Percentiles rank a stretch among this genome's conserved stretches.
Conservation (phyloP, 2,329 filamentous ascomycete genomes). For the Capronia epimyces region DNA sequence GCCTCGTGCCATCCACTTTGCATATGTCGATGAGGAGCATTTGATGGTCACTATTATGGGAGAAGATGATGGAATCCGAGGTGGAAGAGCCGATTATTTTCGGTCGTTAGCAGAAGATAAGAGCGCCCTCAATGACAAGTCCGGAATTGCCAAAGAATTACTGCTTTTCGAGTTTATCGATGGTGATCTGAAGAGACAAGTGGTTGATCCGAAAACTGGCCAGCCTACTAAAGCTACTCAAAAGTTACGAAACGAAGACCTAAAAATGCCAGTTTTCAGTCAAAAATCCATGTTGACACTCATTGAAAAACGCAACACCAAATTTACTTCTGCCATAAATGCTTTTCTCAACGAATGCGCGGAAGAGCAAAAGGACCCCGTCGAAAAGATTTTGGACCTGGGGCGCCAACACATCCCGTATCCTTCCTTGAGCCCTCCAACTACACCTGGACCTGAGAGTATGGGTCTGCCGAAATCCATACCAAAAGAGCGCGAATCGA, state of each 20-base stretch:
- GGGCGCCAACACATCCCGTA: constrained; percentile 59
- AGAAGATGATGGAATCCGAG: constrained; percentile 60
- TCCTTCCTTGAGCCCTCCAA: constrained; percentile 42
- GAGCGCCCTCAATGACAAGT: constrained; percentile 36
- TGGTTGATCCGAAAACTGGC: constrained; percentile 65
- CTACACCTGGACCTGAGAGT: constrained; percentile 39
- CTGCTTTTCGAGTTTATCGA: constrained; percentile 90
- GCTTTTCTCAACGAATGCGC: constrained; percentile 69
- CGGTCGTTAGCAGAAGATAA: constrained; percentile 38
- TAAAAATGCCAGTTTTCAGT: constrained; percentile 88
- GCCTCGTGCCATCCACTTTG: constrained; percentile 72
- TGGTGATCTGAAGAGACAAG: constrained; percentile 79
- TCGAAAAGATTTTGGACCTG: constrained; percentile 57
- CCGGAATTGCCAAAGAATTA: constrained; percentile 54
- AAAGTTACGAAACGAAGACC: constrained; percentile 66
- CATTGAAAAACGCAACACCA: constrained; percentile 83
- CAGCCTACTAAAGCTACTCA: constrained; percentile 63
- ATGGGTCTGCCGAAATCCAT: constrained; percentile 58
- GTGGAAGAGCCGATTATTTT: constrained; percentile 50
- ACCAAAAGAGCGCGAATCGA: constrained; percentile 70
- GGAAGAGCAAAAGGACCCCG: constrained; percentile 59
- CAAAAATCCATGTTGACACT: constrained; percentile 85
- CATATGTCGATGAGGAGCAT: constrained; percentile 78
- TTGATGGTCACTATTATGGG: constrained; percentile 74
- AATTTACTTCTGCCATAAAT: constrained; percentile 73